phyloP scores from a whole-genome alignment of 1,139 yeast species.

The Zygoascus sp. region DNA sequence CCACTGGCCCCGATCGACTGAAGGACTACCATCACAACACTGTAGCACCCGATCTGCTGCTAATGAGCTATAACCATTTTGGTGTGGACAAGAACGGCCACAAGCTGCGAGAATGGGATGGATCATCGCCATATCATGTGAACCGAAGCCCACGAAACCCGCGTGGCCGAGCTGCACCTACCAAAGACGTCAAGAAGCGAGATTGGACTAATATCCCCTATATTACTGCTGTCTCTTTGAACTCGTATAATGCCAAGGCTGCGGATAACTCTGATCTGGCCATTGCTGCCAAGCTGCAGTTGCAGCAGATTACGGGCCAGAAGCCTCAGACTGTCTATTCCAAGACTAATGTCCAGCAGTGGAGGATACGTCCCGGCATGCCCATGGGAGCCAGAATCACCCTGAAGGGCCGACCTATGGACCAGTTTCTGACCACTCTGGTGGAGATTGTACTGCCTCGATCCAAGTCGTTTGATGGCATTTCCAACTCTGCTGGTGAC shows the following conservation, averaged over 20 bases:
- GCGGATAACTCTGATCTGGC: conserved; percentile 69
- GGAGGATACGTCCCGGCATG: conserved; percentile 86
- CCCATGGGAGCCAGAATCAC: conserved; percentile 88
- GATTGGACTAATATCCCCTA: conserved; percentile 66
- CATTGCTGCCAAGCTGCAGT: conserved; percentile 70
- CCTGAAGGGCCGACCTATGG: conserved; percentile 75
- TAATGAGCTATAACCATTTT: conserved; percentile 71
- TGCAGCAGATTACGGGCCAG: conserved; percentile 90
- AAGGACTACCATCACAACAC: conserved; percentile 71
- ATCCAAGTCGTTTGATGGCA: conserved; percentile 80
- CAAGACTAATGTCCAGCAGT: conserved; percentile 73
- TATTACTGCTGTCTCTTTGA: conserved; percentile 60
- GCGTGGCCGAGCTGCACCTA: conserved; percentile 45
- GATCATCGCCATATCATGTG: conserved; percentile 81
- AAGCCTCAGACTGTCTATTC: conserved; percentile 74
- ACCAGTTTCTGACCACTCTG: conserved; percentile 79
- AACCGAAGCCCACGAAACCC: conserved; percentile 59
- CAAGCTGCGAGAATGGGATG: conserved; percentile 81
- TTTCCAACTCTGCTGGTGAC: conserved; percentile 76
- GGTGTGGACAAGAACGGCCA: conserved; percentile 52
- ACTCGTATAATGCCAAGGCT: conserved; percentile 75
- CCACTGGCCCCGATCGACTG: conserved; percentile 75
- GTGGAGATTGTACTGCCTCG: conserved; percentile 92
- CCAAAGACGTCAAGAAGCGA: conserved; percentile 68
- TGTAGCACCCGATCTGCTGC: conserved; percentile 67